Base-by-base conservation (phyloP, 257 asterid species). In the Solanum piurae region DNA sequence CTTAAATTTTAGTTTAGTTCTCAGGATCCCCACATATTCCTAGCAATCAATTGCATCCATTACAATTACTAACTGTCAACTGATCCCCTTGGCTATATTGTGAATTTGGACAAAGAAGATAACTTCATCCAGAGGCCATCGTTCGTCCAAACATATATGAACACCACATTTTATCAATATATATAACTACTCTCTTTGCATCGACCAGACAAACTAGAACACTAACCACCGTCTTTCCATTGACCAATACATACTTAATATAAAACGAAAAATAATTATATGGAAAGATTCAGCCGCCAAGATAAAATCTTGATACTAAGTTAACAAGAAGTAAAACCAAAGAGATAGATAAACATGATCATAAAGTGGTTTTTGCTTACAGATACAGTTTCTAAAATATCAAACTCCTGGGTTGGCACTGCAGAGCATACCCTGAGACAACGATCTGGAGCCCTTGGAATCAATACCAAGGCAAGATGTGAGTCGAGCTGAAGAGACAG, bases 401-500 rank as follows among this genome's bases (percentile, higher is more conserved):
- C 99, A 96, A 96, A 96, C 98, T 90, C 99, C 99, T 89, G 98
- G 94, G 92, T 94, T 93, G 93, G 99, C 96, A 95, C 96, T 91
- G 98, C 96, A 94, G 88, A 96, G 93, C 99, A 95, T 95, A 96
- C 99, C 99, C 98, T 95, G 97, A 95, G 99, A 95, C 96, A 95
- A 90, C 60, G 99, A 96, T 88, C 99, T 91, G 88, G 98, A 95
- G 89, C 98, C 96, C 25, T 88, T 92, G 79, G 95, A 86, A 90
- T 95, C 98, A 44, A 92, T 82, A 34, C 97, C 96, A 4, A 96
- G 97, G 90, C 98, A 93, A 2, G 95, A 95, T 34, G 98, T 95
- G 60, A 96, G 98, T 89, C 99, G 88, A 73, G 99, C 98, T 1
- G 99, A 91, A 6, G 99, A 94, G 71, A 96, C 87, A 0, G 98